Percentiles rank a stretch among this genome's conserved stretches.
phyloP scores from a whole-genome alignment of 2,329 filamentous ascomycete genomes.

The Didymella segeticola region DNA sequence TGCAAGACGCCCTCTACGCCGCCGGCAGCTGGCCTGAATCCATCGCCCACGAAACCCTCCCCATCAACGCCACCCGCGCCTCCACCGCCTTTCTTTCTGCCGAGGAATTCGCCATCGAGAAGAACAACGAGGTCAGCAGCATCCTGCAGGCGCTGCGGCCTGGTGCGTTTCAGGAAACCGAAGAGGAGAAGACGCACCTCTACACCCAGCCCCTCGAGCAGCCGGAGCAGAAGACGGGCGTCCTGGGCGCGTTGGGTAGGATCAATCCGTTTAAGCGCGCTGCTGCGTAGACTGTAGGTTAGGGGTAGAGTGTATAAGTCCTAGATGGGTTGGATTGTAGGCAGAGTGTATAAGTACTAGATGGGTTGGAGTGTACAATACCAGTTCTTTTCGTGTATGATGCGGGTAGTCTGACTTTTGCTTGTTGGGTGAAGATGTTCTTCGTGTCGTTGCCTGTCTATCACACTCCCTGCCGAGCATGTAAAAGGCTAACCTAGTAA shows the following conservation, averaged over 20 bases:
- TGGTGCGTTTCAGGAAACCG: background rate
- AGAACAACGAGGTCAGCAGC: conserved; percentile 22
- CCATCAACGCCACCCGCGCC: conserved; percentile 20
- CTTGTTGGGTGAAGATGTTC: no score
- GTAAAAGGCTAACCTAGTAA: no score
- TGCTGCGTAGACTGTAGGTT: conserved; percentile 10
- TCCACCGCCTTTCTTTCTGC: conserved; percentile 23
- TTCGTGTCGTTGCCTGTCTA: no score
- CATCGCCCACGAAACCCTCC: conserved; percentile 32
- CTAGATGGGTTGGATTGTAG: background rate
- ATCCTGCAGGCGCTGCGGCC: conserved; percentile 22
- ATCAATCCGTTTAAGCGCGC: conserved; percentile 31
- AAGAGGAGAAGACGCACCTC: conserved; percentile 3
- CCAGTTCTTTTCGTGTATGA: conserved; percentile 5
- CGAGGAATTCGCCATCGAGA: conserved; percentile 30
- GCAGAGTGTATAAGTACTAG: conserved; percentile 6
- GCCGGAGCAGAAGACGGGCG: conserved; percentile 20
- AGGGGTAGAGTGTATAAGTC: conserved; percentile 3
- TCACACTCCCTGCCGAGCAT: no score
- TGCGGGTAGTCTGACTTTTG: no score
- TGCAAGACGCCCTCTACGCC: conserved; percentile 41
- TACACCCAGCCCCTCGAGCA: background rate
- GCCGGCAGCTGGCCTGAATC: conserved; percentile 27
- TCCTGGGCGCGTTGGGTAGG: conserved; percentile 15
- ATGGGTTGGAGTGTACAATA: conserved; percentile 13